Evolutionary conservation across 2,329 filamentous ascomycete species (phyloP), one percentile per base, ranked within the genome.

Genomic region (Onygenales sp.): DNA sequence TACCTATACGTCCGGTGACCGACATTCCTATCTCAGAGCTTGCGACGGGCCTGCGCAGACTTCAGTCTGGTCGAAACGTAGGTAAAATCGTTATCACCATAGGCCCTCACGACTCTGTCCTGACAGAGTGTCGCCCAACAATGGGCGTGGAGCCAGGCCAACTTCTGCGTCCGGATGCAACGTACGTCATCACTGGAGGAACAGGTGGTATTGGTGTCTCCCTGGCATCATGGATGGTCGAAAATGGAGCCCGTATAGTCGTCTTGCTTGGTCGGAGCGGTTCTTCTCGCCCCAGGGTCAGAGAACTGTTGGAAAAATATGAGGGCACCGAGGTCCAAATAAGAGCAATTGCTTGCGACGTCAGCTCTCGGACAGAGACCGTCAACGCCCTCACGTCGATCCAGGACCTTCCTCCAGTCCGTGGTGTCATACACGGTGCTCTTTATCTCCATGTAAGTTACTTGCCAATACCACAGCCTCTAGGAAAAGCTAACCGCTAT

Each of bases 101-200:
- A 31, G 17, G 17, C 2, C 14, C 45, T 4, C 4, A 48, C 9
- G 4, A 40, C 14, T 6, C 11, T 14, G 37, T 40, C 14, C 14
- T 40, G 4, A 7, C 21, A n/a, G 45, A 21, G 45, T 11, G 21
- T 3, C 4, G n/a, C 4, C 17, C 45, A 14, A 32, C 32, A 8
- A 1, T 33, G 1, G 10, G 5, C 9, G 21, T n/a, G 5, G 6
- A n/a, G 13, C 2, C 45, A 3, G 32, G 9, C 1, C 9, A n/a
- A 10, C 21, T 33, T 27, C 32, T 56, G 68, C 6, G 33, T 48
- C 13, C 52, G 0, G 57, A 68, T 42, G 61, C 47, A 1, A 59
- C 63, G 0, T 73, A 72, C 45, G 59, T 73, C 1, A 62, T 73
- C 8, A 62, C 70, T 0, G 70, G 71, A 5, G 70, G 71, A 4